Evolutionary conservation across 1,284 basidiomycete genomes (phyloP), one percentile per base, ranked within the genome.

Genomic region (Leucocoprinus gongylophorus): DNA sequence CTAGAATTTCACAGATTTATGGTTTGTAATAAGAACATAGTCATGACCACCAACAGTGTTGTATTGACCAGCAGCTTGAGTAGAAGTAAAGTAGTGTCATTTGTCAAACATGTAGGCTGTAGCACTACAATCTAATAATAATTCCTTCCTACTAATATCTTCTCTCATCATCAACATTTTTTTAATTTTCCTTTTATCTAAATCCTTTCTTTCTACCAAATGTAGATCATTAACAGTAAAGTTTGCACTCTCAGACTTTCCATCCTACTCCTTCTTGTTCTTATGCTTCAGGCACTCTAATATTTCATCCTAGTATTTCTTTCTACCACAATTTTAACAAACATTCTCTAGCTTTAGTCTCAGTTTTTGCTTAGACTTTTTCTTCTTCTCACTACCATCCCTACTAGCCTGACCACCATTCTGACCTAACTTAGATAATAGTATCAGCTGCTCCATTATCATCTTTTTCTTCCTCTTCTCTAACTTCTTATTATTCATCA

Each of bases 31-130:
- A 38, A 48, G 43, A 6, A 56, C 39, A 10, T 40, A 3, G 28
- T 49, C 28, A 26, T 17, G n/a, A 23, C 53, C 48, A 4, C 55
- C 55, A 37, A 54, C 46, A 38, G 52, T 45, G 8, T 54, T 38
- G 30, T 30, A 46, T 3, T 56, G 33, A n/a, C 20, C n/a, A n/a
- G 37, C 2, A 8, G 9, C 13, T 23, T 37, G 13, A 15, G 35
- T 10, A 10, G 35, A 9, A 5, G n/a, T 10, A 15, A 38, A 38
- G 35, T 38, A 38, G 8, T n/a, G 10, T n/a, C n/a, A 9, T 10
- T 38, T 15, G 10, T 5, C 35, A n/a, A 38, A 38, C 35, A 38
- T 38, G 35, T 38, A 15, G 8, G n/a, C 7, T 8, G 35, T 38
- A 6, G 35, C 35, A 10, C 35, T 15, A 28, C 28, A 43, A 12